Conservation (phyloP, 164 flowering plant species). For the Platanus orientalis region DNA sequence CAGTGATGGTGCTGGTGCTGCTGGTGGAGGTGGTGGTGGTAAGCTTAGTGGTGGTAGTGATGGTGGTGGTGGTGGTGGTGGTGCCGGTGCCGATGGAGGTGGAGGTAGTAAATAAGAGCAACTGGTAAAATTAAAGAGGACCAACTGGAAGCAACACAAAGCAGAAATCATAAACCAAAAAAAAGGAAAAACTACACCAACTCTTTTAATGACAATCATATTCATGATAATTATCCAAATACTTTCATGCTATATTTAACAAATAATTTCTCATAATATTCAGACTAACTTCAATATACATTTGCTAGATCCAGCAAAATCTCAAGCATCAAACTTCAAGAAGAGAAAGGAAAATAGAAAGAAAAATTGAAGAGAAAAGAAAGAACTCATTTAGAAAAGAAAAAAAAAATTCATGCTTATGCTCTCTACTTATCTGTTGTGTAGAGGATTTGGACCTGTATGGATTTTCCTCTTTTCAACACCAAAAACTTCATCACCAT, state of each 20-base stretch:
- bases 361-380: background rate
- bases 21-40: too few species aligned
- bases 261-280: conserved; percentile 6
- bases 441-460: conserved; percentile 77
- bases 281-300: conserved; percentile 11
- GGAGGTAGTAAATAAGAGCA: too few species aligned
- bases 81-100: too few species aligned
- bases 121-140: too few species aligned
- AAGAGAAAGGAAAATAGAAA: background rate
- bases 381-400: conserved; percentile 10
- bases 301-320: conserved; percentile 14
- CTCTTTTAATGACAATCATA: conserved; percentile 8
- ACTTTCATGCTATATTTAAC: conserved; percentile 7
- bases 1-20: too few species aligned
- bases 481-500: conserved; percentile 36
- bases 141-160: too few species aligned
- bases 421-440: conserved; percentile 49
- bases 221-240: background rate
- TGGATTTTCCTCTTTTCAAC: conserved; percentile 59
- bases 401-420: conserved; percentile 11
- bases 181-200: background rate
- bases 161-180: background rate
- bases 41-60: too few species aligned
- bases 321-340: conserved; percentile 19
- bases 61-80: too few species aligned